These are phyloP conservation scores for Olyra latifolia DNA, from an alignment of 176 grass and related monocot species.

Conservation along the genomic window DNA sequence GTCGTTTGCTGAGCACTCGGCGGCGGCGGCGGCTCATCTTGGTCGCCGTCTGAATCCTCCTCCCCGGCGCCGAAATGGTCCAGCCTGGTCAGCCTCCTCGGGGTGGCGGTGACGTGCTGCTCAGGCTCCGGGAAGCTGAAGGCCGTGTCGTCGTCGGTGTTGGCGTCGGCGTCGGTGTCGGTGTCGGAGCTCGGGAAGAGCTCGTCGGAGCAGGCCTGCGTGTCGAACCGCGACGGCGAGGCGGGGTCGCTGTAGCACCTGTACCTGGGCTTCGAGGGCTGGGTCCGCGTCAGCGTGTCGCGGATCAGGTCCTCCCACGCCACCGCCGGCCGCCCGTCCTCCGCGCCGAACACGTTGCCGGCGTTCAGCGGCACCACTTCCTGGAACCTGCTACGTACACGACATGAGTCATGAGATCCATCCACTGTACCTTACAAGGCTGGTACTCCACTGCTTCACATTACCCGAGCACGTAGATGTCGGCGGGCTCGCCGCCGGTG, in stretches of 20 bases:
- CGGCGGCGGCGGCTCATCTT: slow-evolving; percentile 8
- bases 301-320: slow-evolving; percentile 91
- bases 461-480: slow-evolving; percentile 62
- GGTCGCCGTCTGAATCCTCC: neutral
- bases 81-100: slow-evolving; percentile 47
- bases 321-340: slow-evolving; percentile 58
- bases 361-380: slow-evolving; percentile 94
- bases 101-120: neutral
- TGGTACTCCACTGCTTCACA: too few relatives aligned
- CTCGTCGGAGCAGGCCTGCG: slow-evolving; percentile 39
- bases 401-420: neutral
- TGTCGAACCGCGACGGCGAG: slow-evolving; percentile 73
- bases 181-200: slow-evolving; percentile 37
- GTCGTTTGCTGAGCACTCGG: slow-evolving; percentile 29
- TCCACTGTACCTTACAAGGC: neutral
- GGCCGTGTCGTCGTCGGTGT: slow-evolving; percentile 50
- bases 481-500: slow-evolving; percentile 65
- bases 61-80: slow-evolving; percentile 52
- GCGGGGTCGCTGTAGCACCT: slow-evolving; percentile 71
- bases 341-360: slow-evolving; percentile 81
- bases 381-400: slow-evolving; percentile 54
- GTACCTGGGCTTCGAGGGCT: slow-evolving; percentile 43
- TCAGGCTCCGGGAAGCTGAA: slow-evolving; percentile 28
- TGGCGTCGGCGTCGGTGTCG: slow-evolving; percentile 39
- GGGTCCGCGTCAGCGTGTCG: slow-evolving; percentile 48